Conservation (phyloP, 176 grass and related monocot genomes). For the Phragmites australis region DNA sequence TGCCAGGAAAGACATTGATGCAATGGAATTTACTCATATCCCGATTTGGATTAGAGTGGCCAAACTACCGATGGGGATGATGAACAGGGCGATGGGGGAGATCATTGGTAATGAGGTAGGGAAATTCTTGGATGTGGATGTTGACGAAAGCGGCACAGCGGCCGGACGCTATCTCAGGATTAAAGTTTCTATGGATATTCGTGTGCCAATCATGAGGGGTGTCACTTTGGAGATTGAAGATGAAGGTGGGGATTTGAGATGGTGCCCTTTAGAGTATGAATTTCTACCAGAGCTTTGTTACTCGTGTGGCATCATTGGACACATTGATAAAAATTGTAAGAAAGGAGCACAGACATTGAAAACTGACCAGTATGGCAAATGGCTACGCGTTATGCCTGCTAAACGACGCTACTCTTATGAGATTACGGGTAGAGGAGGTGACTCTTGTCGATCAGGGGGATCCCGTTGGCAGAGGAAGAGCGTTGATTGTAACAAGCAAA, state of each 20-base stretch:
- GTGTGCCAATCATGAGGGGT: neutral
- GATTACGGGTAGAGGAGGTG: neutral
- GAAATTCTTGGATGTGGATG: neutral
- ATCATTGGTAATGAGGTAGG: neutral
- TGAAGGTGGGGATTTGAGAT: neutral
- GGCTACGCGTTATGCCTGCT: neutral
- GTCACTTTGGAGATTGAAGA: neutral
- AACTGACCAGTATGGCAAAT: neutral
- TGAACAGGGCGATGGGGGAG: neutral
- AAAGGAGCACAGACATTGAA: neutral
- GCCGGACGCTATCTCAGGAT: neutral
- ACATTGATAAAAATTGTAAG: neutral
- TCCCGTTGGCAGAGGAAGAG: too few species aligned
- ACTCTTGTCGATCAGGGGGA: too few species aligned
- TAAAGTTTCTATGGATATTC: neutral
- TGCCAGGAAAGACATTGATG: too few species aligned
- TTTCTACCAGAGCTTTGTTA: neutral
- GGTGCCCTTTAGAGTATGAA: neutral
- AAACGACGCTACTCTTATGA: neutral
- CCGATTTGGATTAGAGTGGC: too few species aligned
- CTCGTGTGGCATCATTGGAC: neutral
- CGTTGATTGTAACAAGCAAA: neutral
- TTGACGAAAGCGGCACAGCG: neutral
- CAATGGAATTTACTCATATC: too few species aligned
- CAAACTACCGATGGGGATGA: neutral